These are phyloP conservation scores for Elsinoe arachidis DNA, from an alignment of 2,329 filamentous ascomycete genomes.

Conservation along the genomic window DNA sequence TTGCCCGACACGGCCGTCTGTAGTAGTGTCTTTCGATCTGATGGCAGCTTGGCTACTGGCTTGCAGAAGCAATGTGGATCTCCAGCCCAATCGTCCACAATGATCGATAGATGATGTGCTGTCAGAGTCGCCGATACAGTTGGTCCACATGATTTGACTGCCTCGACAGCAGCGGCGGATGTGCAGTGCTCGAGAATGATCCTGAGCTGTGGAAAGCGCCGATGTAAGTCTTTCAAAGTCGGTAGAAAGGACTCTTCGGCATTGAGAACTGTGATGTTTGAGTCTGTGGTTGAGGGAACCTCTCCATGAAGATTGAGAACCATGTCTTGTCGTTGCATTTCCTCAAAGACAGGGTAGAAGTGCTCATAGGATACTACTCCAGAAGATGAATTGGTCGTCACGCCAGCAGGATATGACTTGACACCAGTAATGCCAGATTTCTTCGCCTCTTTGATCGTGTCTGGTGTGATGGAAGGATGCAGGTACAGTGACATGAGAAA, in stretches of 20 bases:
- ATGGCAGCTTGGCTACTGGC: conserved; percentile 55
- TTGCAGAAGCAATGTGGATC: conserved; percentile 76
- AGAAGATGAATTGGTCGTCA: conserved; percentile 52
- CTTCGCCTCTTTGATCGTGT: conserved; percentile 61
- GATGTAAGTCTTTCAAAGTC: conserved; percentile 63
- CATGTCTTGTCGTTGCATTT: conserved; percentile 76
- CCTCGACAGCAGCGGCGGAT: conserved; percentile 68
- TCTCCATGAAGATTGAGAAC: conserved; percentile 94
- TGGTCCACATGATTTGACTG: conserved; percentile 66
- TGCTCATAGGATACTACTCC: conserved; percentile 61
- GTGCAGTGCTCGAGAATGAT: conserved; percentile 76
- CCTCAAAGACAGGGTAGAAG: conserved; percentile 74
- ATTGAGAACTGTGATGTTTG: conserved; percentile 45
- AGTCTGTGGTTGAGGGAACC: conserved; percentile 47
- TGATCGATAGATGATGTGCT: conserved; percentile 73
- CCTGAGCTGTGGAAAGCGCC: conserved; percentile 62
- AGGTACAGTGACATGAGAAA: conserved; percentile 46
- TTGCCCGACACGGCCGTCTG: conserved; percentile 52
- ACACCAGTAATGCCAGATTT: conserved; percentile 62
- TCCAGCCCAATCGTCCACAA: conserved; percentile 61
- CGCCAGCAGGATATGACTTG: conserved; percentile 57
- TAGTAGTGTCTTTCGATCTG: conserved; percentile 64
- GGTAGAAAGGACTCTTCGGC: conserved; percentile 74
- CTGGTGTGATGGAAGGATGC: conserved; percentile 40
- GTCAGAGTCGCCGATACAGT: conserved; percentile 76